These are phyloP conservation scores for Yamadazyma sp. DNA, from an alignment of 805 yeast genomes.

Conservation along the genomic window DNA sequence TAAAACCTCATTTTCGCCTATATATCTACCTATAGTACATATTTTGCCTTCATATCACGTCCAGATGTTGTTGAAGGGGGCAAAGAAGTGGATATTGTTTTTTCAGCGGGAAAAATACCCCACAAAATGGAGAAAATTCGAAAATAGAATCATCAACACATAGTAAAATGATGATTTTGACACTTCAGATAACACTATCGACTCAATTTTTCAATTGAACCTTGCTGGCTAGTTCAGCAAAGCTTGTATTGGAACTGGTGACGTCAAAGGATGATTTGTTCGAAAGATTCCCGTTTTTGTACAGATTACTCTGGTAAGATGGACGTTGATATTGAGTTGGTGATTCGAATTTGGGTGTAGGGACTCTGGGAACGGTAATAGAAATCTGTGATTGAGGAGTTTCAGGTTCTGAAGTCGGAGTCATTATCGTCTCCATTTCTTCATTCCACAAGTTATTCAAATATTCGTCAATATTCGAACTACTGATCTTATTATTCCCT, in stretches of 20 bases:
- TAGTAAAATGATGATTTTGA: neutral
- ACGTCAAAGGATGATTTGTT: conserved; percentile 10
- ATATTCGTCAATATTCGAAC: conserved; percentile 5
- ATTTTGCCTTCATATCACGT: too few relatives aligned
- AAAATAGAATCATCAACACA: neutral
- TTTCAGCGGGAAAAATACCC: neutral
- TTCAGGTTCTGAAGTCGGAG: neutral
- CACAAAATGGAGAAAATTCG: neutral
- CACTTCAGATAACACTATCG: too few relatives aligned
- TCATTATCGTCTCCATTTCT: conserved; percentile 9
- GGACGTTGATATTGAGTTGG: too few relatives aligned
- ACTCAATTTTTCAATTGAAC: conserved; percentile 6
- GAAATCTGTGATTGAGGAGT: too few relatives aligned
- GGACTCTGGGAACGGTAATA: too few relatives aligned
- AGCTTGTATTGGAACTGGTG: conserved; percentile 7
- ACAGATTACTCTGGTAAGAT: too few relatives aligned
- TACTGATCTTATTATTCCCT: neutral
- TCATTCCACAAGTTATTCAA: conserved; percentile 9
- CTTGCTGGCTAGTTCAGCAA: conserved; percentile 11
- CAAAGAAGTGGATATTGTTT: neutral
- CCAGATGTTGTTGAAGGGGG: too few relatives aligned
- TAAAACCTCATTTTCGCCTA: too few relatives aligned
- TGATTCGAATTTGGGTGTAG: too few relatives aligned
- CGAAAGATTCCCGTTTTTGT: conserved; percentile 3
- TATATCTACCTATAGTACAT: too few relatives aligned